Conservation (phyloP, 208 protist species). For the Leishmania tropica region DNA sequence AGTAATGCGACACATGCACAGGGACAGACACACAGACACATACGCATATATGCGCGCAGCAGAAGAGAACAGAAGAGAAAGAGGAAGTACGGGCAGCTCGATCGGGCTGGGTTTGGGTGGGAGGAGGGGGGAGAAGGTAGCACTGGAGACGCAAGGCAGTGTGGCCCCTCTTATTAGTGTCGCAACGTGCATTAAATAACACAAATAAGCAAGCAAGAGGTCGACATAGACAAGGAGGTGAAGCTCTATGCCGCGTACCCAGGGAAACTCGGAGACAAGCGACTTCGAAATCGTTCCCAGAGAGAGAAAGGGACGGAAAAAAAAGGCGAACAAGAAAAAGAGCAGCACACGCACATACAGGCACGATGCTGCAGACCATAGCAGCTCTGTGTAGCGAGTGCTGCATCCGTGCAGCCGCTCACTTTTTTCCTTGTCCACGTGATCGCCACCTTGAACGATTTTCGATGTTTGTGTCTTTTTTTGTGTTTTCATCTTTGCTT, state of each 20-base stretch:
- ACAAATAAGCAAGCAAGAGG: not conserved
- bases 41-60: constrained; percentile 2
- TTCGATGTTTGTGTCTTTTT: not conserved
- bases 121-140: not conserved
- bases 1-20: not conserved
- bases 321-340: constrained; percentile 1
- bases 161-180: not conserved
- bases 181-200: not conserved
- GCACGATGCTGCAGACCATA: not conserved
- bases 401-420: not conserved
- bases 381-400: not conserved
- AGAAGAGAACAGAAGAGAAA: not conserved
- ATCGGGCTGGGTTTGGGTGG: not conserved
- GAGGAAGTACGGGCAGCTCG: not conserved
- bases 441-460: not conserved
- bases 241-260: not conserved
- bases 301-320: not conserved
- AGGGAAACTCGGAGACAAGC: not conserved
- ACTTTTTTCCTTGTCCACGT: not conserved
- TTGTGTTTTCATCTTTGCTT: not conserved
- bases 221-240: not conserved
- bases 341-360: not conserved
- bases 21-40: not conserved
- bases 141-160: not conserved
- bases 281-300: not conserved